Evolutionary conservation across 768 basidiomycete genomes (phyloP).

Genomic region (Russula emetica): DNA sequence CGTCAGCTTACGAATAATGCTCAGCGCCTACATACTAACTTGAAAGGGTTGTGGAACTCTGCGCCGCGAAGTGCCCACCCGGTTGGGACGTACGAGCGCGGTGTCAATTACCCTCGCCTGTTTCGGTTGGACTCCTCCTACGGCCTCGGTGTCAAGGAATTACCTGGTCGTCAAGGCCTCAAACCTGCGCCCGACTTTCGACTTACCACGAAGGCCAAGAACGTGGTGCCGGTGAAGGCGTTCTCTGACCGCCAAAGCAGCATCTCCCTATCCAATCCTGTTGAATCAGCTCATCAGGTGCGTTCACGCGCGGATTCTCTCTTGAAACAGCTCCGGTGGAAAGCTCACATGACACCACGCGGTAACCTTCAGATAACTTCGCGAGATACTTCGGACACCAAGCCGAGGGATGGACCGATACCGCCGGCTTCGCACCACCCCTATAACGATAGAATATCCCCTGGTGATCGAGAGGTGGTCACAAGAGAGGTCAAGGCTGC

Average conservation of each 20-base stretch:
- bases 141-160: constrained; percentile 7
- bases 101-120: constrained; percentile 20
- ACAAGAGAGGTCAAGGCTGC: constrained; percentile 5
- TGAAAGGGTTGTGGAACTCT: constrained; percentile 23
- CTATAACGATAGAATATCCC: constrained; percentile 15
- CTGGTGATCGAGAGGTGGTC: constrained; percentile 13
- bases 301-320: not conserved
- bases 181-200: constrained; percentile 12
- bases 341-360: constrained; percentile 9
- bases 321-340: not conserved
- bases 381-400: constrained; percentile 1
- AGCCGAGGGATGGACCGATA: constrained; percentile 1
- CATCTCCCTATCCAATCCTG: constrained; percentile 3
- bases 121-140: constrained; percentile 18
- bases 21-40: constrained; percentile 21
- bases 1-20: constrained; percentile 17
- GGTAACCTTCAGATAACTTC: constrained; percentile 9
- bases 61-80: constrained; percentile 27
- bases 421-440: constrained; percentile 4
- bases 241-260: constrained; percentile 12
- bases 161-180: constrained; percentile 1
- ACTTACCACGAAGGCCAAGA: not conserved
- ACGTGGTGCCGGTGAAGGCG: constrained; percentile 1
- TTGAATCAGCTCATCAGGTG: constrained; percentile 17
- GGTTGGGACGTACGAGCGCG: constrained; percentile 15